Evolutionary conservation across 257 asterid genomes (phyloP).

Genomic region (Forsythia viridissima): DNA sequence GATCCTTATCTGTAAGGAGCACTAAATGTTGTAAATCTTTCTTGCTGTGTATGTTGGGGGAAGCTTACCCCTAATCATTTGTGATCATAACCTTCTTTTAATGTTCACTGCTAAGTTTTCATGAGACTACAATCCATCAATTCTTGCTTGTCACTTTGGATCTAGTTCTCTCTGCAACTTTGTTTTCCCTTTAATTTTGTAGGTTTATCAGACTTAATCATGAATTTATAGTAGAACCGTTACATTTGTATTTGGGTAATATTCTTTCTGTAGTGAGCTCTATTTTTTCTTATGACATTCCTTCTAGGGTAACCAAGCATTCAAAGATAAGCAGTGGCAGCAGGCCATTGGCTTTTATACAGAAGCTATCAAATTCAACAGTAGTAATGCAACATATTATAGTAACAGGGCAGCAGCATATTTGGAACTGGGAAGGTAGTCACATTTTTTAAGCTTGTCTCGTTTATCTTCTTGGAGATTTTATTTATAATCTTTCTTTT

Average conservation of each 20-base stretch:
- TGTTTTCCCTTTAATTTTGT: slow-evolving; percentile 6
- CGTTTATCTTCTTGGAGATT: slow-evolving; percentile 10
- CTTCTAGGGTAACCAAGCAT: slow-evolving; percentile 89
- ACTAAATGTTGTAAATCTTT: slow-evolving; percentile 3
- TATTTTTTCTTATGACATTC: background rate
- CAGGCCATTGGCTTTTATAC: slow-evolving; percentile 83
- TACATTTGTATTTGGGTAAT: slow-evolving; percentile 8
- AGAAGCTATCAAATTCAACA: slow-evolving; percentile 89
- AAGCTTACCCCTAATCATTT: background rate
- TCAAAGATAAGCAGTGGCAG: slow-evolving; percentile 85
- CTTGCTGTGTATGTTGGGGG: background rate
- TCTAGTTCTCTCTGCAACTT: slow-evolving; percentile 14
- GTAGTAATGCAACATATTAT: slow-evolving; percentile 79
- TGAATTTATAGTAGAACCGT: slow-evolving; percentile 13
- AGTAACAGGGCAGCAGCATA: slow-evolving; percentile 93
- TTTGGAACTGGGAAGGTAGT: slow-evolving; percentile 77
- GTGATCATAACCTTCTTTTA: background rate
- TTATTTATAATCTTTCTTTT: slow-evolving; percentile 4
- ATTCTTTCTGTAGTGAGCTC: slow-evolving; percentile 2
- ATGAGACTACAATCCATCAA: background rate
- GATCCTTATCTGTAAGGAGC: slow-evolving; percentile 2
- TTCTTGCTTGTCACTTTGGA: slow-evolving; percentile 18
- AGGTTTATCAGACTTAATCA: background rate
- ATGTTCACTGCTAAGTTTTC: background rate
- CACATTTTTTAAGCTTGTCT: slow-evolving; percentile 11